Base-by-base conservation (phyloP, 2,329 filamentous ascomycete species). In the Magnaporthales sp. region DNA sequence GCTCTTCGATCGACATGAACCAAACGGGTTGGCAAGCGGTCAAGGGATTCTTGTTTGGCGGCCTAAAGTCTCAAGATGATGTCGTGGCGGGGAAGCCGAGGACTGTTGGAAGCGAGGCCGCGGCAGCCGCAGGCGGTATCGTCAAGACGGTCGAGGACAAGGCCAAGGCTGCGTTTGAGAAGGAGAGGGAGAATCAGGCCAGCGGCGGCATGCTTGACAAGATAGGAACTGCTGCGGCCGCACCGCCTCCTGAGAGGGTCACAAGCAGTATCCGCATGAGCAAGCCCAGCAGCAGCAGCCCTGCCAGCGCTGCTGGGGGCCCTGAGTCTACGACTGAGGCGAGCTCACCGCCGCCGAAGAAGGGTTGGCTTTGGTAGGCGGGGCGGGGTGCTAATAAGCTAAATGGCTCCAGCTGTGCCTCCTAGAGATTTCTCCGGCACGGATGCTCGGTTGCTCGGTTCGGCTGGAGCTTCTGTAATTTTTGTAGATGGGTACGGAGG, bases 161-260 rank as follows among this genome's bases (percentile, higher is more conserved):
- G 73, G 79, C 80, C 38, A 77, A 76, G 67, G 75, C 73, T 22
- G 81, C 78, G 1, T 80, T 83, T 69, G 81, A 84, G 67, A 73
- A 76, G 56, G 84, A 86, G 75, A 79, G 79, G 70, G 78, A 82
- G 70, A 82, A 81, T 68, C 83, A 86, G 77, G 77, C 77, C 68
- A 75, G 70, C 13, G 84, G 83, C 24, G 84, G 84, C 1, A 79
- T 78, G 64, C 73, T 86, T 61, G 84, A 86, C 70, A 80, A 65
- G 24, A 30, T 65, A 31, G 64, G 64, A 30, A 60, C 71, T 26
- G 71, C 66, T 56, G 69, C 67, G 32, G 70, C 68, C 67, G 68
- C 68, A 24, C 72, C 71, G 69, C 70, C 66, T 64, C 22, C 66
- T 32, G 72, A 68, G 62, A 83, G 82, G 78, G 84, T 82, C 76